Evolutionary conservation across 805 yeast species (phyloP).

Genomic region (Cyberlindnera suaveolens): DNA sequence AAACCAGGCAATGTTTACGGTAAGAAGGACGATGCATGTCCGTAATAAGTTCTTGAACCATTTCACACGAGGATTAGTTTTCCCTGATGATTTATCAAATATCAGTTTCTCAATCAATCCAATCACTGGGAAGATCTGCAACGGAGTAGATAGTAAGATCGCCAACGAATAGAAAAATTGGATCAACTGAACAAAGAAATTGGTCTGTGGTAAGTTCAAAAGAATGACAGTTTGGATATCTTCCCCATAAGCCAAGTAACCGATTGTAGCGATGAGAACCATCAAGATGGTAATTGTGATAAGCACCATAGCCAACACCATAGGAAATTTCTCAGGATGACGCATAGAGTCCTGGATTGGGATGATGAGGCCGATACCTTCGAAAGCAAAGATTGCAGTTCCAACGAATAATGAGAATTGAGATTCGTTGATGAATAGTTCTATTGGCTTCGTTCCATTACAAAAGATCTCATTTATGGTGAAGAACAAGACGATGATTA

Average conservation of each 20-base stretch:
- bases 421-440: constrained; percentile 43
- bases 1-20: constrained; percentile 53
- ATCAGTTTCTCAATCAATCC: constrained; percentile 61
- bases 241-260: constrained; percentile 66
- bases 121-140: constrained; percentile 75
- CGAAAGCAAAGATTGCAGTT: constrained; percentile 83
- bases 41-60: constrained; percentile 65
- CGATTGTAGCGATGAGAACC: constrained; percentile 57
- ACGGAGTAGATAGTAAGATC: constrained; percentile 71
- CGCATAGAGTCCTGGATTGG: constrained; percentile 82
- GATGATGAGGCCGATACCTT: constrained; percentile 76
- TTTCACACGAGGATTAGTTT: constrained; percentile 42
- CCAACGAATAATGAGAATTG: constrained; percentile 73
- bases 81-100: constrained; percentile 53
- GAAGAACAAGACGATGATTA: constrained; percentile 56
- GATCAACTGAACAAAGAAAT: constrained; percentile 53
- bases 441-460: constrained; percentile 46
- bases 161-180: constrained; percentile 73
- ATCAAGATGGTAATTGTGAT: constrained; percentile 56
- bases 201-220: constrained; percentile 63
- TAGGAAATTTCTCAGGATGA: constrained; percentile 66
- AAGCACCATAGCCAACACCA: constrained; percentile 56
- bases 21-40: constrained; percentile 43
- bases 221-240: constrained; percentile 61
- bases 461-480: constrained; percentile 39